A percentile compares a stretch with the other conserved stretches of the same genome.
phyloP scores from a whole-genome alignment of 192 early-diverging fungal species.

The Umbelopsis ramanniana region DNA sequence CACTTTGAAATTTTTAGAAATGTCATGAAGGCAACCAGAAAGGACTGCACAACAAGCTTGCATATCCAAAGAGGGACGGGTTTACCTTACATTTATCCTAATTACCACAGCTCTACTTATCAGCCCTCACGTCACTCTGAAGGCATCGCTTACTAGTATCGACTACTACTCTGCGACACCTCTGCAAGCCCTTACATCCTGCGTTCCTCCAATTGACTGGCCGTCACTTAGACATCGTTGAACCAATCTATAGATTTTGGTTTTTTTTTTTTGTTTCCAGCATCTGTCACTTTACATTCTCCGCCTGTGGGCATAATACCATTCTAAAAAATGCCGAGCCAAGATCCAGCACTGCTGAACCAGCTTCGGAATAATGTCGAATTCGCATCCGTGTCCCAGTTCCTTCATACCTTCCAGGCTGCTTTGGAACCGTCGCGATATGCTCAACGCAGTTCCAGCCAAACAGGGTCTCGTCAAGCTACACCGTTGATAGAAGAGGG shows the following conservation, averaged over 20 bases:
- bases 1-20: neutral
- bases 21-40: neutral
- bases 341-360: neutral
- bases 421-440: conserved; percentile 50
- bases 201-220: neutral
- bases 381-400: conserved; percentile 74
- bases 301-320: conserved; percentile 15
- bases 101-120: too few species aligned
- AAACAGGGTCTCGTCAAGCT: neutral
- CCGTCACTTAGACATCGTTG: neutral
- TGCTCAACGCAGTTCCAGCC: conserved; percentile 38
- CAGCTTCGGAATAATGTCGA: conserved; percentile 54
- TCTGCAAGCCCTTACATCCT: neutral
- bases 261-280: conserved; percentile 16
- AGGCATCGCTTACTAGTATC: too few species aligned
- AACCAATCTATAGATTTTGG: conserved; percentile 23
- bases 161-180: neutral
- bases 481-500: conserved; percentile 12
- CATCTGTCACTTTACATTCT: conserved; percentile 24
- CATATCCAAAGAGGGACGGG: neutral
- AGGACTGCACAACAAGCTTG: neutral
- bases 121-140: too few species aligned
- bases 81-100: too few species aligned
- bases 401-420: conserved; percentile 65
- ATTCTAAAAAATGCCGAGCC: conserved; percentile 14